Base-by-base conservation (phyloP, 345 rosid species). In the Dipteronia sinensis region DNA sequence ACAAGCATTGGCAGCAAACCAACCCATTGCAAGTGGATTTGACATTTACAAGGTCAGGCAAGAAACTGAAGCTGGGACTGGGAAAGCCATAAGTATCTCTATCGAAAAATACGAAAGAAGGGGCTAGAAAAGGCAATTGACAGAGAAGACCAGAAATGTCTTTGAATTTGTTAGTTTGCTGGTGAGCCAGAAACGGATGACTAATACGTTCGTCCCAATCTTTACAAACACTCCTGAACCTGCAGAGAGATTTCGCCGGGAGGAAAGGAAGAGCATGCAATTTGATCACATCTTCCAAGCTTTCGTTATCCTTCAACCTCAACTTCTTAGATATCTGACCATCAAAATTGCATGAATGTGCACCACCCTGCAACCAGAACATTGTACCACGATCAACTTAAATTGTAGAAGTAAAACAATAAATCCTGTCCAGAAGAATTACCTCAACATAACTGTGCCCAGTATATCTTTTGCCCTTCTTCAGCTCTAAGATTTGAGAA, bases 201-300 rank as follows among this genome's bases (percentile, higher is more conserved):
- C 15, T 38, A 29, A 88, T 80, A 84, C 85, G 77, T 58, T 0
- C 11, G 29, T 80, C 44, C 91, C 89, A 88, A 20, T 77, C 81
- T 71, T 71, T 86, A 22, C 85, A 86, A 61, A 88, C 88, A 31
- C 83, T 63, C 68, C 65, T 84, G 82, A 79, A 76, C 72, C 83
- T 83, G 85, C 76, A 79, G 2, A 86, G 77, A 0, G 89, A 83
- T 78, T 86, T 86, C 17, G 88, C 91, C 0, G 91, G 88, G 22
- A 88, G 86, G 72, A 79, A 78, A 49, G 73, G 75, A 51, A 88
- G 88, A 75, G 55, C 84, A 61, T 70, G 63, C 55, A 49, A 47
- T 74, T 71, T 84, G 17, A 81, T 66, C 9, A 80, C 59, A 17
- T 83, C 84, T n/a, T 47, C 53, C 40, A 87, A 69, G 56, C 20